These are phyloP conservation scores for Echria macrotheca DNA, from an alignment of 495 filamentous ascomycete genomes.

Conservation along the genomic window DNA sequence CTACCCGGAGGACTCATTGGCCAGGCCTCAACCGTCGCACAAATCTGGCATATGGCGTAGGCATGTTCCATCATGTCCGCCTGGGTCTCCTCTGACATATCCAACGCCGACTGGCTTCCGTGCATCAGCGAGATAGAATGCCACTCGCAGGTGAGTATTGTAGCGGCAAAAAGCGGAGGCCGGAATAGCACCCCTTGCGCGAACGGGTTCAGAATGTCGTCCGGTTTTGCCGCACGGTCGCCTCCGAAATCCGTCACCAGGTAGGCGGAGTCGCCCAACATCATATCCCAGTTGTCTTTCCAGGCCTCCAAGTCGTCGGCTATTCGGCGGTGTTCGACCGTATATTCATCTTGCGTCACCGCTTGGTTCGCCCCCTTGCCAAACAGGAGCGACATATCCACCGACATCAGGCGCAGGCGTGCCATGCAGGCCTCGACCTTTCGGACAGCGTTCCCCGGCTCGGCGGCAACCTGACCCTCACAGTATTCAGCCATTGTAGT, in stretches of 20 bases:
- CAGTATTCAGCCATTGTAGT: conserved; percentile 58
- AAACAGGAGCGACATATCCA: conserved; percentile 75
- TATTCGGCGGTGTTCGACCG: conserved; percentile 53
- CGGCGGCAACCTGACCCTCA: conserved; percentile 46
- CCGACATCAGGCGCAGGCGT: conserved; percentile 65
- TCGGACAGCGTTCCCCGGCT: conserved; percentile 58
- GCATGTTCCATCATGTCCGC: conserved; percentile 56
- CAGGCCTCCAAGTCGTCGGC: conserved; percentile 49
- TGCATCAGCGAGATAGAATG: conserved; percentile 75
- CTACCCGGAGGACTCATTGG: conserved; percentile 64
- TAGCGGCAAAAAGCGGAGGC: conserved; percentile 62
- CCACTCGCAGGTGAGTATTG: conserved; percentile 71
- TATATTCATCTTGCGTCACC: conserved; percentile 61
- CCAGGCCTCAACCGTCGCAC: conserved; percentile 70
- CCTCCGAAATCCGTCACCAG: conserved; percentile 56
- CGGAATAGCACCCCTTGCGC: conserved; percentile 59
- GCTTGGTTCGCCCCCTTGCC: conserved; percentile 60
- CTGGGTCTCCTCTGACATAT: conserved; percentile 44
- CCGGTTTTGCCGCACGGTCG: conserved; percentile 42
- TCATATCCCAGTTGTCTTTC: conserved; percentile 52
- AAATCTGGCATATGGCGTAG: conserved; percentile 65
- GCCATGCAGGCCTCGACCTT: conserved; percentile 62
- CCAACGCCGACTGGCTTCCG: conserved; percentile 60
- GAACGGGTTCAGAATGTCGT: conserved; percentile 71
- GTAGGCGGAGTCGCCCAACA: conserved; percentile 51